phyloP scores from a whole-genome alignment of 2,329 filamentous ascomycete species.

The Hirsutella thompsonii region DNA sequence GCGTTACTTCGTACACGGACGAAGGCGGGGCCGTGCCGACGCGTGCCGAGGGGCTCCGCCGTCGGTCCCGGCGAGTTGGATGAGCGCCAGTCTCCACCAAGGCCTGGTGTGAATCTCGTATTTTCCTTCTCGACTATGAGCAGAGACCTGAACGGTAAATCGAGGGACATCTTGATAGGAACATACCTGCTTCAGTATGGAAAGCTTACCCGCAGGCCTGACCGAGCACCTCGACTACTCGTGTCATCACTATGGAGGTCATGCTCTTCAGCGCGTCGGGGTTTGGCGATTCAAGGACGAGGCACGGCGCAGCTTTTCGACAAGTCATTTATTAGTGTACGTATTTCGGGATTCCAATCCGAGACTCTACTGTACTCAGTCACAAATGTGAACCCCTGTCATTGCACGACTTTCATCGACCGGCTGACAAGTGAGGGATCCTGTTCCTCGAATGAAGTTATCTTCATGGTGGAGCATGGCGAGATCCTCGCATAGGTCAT shows the following conservation, averaged over 20 bases:
- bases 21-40: no score
- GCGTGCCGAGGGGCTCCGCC: no score
- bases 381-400: no score
- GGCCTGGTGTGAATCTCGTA: no score
- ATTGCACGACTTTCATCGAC: no score
- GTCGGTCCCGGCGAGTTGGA: not conserved
- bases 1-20: no score
- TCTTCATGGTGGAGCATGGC: conserved; percentile 52
- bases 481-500: conserved; percentile 39
- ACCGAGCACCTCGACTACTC: conserved; percentile 9
- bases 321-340: conserved; percentile 24
- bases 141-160: no score
- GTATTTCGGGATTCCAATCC: no score
- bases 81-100: not conserved
- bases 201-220: not conserved
- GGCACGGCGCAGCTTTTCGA: conserved; percentile 3
- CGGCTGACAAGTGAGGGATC: not conserved
- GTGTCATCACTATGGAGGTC: conserved; percentile 23
- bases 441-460: conserved; percentile 22
- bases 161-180: no score
- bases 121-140: no score
- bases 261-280: conserved; percentile 31
- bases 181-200: no score
- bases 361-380: no score
- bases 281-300: conserved; percentile 23